These are phyloP conservation scores for Ogataea trehalophila DNA, from an alignment of 805 yeast genomes.

Conservation along the genomic window DNA sequence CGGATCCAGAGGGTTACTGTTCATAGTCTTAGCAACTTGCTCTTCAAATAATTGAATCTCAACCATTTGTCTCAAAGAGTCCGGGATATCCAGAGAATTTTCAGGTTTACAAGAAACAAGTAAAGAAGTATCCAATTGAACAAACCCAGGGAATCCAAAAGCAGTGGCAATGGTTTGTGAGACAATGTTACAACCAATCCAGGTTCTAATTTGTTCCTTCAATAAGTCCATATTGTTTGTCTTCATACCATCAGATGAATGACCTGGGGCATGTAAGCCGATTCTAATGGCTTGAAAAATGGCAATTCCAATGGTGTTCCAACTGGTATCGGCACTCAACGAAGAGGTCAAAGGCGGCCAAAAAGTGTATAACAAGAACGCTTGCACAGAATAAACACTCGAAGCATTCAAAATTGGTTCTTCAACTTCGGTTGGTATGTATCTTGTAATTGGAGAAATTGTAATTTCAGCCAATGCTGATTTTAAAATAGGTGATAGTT, in stretches of 20 bases:
- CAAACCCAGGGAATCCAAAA: conserved; percentile 92
- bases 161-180: conserved; percentile 88
- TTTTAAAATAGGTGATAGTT: conserved; percentile 65
- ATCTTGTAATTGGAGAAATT: conserved; percentile 84
- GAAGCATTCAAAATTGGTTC: conserved; percentile 84
- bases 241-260: conserved; percentile 42
- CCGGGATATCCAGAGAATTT: conserved; percentile 43
- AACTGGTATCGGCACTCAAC: conserved; percentile 89
- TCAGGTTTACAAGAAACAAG: conserved; percentile 48
- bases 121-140: conserved; percentile 72
- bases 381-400: conserved; percentile 91
- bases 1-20: conserved; percentile 62
- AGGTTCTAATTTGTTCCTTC: conserved; percentile 79
- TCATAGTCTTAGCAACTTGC: conserved; percentile 73
- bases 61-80: conserved; percentile 66
- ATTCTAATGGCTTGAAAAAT: conserved; percentile 88
- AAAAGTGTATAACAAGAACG: conserved; percentile 77
- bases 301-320: conserved; percentile 94
- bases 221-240: conserved; percentile 43
- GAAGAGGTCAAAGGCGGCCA: conserved; percentile 98
- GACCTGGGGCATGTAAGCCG: conserved; percentile 82
- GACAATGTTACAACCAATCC: conserved; percentile 91
- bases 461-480: conserved; percentile 81
- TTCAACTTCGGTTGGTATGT: conserved; percentile 70
- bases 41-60: conserved; percentile 83